Conservation (phyloP, 768 basidiomycete species). For the Lactarius sp. region DNA sequence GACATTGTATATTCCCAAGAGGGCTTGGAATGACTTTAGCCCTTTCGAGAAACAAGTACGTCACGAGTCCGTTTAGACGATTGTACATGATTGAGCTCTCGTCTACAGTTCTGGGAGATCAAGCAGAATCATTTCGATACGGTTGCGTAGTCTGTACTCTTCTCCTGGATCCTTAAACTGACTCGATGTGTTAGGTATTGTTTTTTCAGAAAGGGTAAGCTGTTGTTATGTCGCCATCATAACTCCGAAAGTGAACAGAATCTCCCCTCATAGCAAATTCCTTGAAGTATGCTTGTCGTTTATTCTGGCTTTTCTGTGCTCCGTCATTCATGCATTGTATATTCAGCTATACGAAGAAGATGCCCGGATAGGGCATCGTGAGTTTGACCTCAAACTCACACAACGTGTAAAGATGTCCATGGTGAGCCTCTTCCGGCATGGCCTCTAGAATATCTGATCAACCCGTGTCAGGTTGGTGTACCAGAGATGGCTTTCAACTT, state of each 20-base stretch:
- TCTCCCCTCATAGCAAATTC: conserved; percentile 58
- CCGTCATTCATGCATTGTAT: neutral
- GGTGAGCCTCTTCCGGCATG: conserved; percentile 43
- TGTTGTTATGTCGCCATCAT: neutral
- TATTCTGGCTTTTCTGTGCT: neutral
- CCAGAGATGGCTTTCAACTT: conserved; percentile 92
- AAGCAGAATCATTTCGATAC: conserved; percentile 98
- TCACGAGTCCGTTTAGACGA: neutral
- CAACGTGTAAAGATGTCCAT: conserved; percentile 98
- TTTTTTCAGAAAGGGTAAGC: conserved; percentile 97
- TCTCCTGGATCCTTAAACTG: conserved; percentile 27
- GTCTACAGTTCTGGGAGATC: conserved; percentile 54
- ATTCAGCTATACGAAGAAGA: conserved; percentile 87
- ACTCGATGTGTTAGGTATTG: conserved; percentile 48
- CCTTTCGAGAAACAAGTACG: conserved; percentile 87
- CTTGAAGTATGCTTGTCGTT: conserved; percentile 48
- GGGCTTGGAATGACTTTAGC: conserved; percentile 78
- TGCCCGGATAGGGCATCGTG: conserved; percentile 85
- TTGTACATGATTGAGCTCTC: neutral
- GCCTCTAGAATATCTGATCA: neutral
- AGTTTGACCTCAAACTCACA: conserved; percentile 92
- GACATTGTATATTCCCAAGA: conserved; percentile 74
- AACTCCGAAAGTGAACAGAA: neutral
- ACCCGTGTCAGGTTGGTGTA: conserved; percentile 69
- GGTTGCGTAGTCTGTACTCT: conserved; percentile 36